Conservation (phyloP, 2,329 filamentous ascomycete species). For the Elsinoe australis region DNA sequence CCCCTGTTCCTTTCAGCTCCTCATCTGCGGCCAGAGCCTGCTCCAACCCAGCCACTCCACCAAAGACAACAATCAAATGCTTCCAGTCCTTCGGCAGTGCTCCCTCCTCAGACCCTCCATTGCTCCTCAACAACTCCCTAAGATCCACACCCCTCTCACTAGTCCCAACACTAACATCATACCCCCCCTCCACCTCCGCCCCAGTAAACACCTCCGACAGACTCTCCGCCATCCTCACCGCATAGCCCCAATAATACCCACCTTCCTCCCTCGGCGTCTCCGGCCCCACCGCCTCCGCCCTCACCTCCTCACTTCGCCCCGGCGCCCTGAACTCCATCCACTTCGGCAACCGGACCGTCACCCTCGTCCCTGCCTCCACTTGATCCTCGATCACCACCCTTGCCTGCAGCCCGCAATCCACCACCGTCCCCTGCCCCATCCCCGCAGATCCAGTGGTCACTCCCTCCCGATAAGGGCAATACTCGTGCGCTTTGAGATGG, state of each 20-base stretch:
- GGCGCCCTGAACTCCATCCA: conserved; percentile 30
- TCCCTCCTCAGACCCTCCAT: conserved; percentile 38
- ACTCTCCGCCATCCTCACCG: conserved; percentile 56
- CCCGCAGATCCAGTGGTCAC: conserved; percentile 48
- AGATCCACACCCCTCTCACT: conserved; percentile 60
- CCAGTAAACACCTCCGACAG: conserved; percentile 72
- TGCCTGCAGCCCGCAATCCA: conserved; percentile 45
- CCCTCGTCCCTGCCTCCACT: conserved; percentile 62
- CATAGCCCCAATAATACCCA: conserved; percentile 84
- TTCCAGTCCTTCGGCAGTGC: conserved; percentile 38
- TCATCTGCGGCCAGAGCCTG: conserved; percentile 59
- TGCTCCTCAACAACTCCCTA: conserved; percentile 21
- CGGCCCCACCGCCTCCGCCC: conserved; percentile 58
- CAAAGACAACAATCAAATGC: conserved; percentile 71
- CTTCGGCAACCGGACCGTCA: conserved; percentile 61
- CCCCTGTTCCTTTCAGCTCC: conserved; percentile 53
- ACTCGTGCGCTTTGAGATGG: conserved; percentile 68
- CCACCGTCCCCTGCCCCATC: conserved; percentile 29
- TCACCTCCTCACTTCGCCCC: conserved; percentile 21
- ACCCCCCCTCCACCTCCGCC: conserved; percentile 64
- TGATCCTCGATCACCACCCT: conserved; percentile 48
- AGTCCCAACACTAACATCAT: conserved; percentile 75
- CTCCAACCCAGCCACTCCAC: conserved; percentile 72
- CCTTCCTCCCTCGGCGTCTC: conserved; percentile 61
- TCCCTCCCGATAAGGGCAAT: conserved; percentile 72